A percentile compares a stretch with the other conserved stretches of the same genome.
These are phyloP conservation scores for Penicillium sumatraense DNA, from an alignment of 2,329 filamentous ascomycete genomes.

Conservation along the genomic window DNA sequence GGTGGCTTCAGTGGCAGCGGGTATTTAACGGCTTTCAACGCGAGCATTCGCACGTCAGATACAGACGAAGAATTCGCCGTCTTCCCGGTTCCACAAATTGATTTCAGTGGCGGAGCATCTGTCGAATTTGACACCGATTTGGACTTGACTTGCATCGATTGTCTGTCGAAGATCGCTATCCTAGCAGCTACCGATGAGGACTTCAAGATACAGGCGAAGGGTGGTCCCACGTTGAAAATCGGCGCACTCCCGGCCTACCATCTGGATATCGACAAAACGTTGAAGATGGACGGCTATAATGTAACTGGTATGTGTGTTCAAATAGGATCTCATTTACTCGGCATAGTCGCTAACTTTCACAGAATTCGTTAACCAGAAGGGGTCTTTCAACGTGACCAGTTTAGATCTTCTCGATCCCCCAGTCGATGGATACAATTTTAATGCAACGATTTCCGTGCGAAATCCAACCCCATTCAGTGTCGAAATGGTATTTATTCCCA, in stretches of 20 bases:
- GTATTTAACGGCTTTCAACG: constrained; percentile 27
- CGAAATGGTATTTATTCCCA: constrained; percentile 27
- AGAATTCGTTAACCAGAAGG: constrained; percentile 28
- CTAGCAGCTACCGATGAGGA: constrained; percentile 21
- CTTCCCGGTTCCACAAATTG: constrained; percentile 22
- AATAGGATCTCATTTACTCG: neutral
- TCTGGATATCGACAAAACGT: constrained; percentile 29
- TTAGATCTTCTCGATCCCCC: constrained; percentile 20
- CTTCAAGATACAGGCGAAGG: constrained; percentile 23
- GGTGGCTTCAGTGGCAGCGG: constrained; percentile 28
- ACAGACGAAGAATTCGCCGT: constrained; percentile 22
- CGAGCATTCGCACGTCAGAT: constrained; percentile 17
- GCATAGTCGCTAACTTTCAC: neutral
- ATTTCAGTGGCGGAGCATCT: constrained; percentile 18
- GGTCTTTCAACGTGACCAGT: constrained; percentile 29
- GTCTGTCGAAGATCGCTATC: constrained; percentile 25
- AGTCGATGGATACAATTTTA: constrained; percentile 30
- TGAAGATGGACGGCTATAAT: constrained; percentile 29
- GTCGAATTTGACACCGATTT: constrained; percentile 30
- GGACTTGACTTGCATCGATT: constrained; percentile 29
- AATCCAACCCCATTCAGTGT: constrained; percentile 27
- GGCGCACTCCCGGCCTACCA: constrained; percentile 27
- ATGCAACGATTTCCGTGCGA: constrained; percentile 29
- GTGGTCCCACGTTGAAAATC: constrained; percentile 23
- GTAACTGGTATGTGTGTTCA: constrained; percentile 20